Conservation (phyloP, 73 alveolate species). For the Paramecium tetraurelia region DNA sequence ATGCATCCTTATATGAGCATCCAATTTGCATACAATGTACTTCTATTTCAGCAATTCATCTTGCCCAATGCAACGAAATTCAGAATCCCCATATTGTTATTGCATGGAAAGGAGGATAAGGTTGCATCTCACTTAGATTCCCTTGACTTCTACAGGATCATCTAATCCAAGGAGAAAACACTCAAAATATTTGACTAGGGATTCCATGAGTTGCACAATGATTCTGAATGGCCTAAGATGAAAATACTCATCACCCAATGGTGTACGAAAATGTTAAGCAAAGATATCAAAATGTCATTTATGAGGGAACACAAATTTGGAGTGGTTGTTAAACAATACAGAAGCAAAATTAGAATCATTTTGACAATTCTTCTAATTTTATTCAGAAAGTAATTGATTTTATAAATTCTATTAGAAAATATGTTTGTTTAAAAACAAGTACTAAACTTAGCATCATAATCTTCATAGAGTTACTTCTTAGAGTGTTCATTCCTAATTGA, state of each 20-base stretch:
- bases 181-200: constrained; percentile 33
- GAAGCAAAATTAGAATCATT: background rate
- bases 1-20: constrained; percentile 36
- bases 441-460: background rate
- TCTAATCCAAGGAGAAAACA: constrained; percentile 29
- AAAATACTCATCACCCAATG: background rate
- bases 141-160: background rate
- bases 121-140: constrained; percentile 49
- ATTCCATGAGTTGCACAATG: constrained; percentile 32
- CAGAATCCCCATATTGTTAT: constrained; percentile 8
- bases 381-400: background rate
- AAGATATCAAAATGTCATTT: constrained; percentile 17
- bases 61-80: constrained; percentile 19
- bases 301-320: constrained; percentile 44
- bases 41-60: background rate
- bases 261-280: constrained; percentile 18
- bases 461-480: background rate
- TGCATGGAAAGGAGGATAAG: constrained; percentile 45
- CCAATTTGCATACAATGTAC: constrained; percentile 8
- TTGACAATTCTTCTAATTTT: background rate
- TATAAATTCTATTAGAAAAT: background rate
- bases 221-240: constrained; percentile 51
- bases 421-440: background rate
- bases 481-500: background rate
- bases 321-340: background rate